These are phyloP conservation scores for Suillus fuscotomentosus DNA, from an alignment of 768 basidiomycete species.

Conservation along the genomic window DNA sequence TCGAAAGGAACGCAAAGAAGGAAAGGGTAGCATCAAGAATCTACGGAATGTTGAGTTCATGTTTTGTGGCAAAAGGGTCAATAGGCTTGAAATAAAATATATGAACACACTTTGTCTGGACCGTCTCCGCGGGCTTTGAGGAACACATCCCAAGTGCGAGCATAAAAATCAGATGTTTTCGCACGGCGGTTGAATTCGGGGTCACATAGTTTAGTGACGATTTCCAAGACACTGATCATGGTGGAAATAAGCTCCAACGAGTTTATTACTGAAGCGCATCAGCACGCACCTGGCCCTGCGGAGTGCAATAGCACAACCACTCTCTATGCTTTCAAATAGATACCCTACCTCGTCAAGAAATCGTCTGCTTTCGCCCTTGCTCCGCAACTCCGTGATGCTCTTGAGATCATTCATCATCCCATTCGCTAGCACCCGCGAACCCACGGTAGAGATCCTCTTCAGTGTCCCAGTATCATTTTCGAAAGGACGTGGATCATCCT, in stretches of 20 bases:
- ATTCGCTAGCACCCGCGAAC: slow-evolving; percentile 43
- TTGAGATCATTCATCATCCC: slow-evolving; percentile 74
- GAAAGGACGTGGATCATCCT: slow-evolving; percentile 58
- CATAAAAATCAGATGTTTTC: slow-evolving; percentile 71
- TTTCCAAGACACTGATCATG: slow-evolving; percentile 65
- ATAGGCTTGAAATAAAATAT: background rate
- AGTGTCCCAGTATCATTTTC: slow-evolving; percentile 14
- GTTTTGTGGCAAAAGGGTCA: background rate
- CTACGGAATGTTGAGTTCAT: slow-evolving; percentile 30
- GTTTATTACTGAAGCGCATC: background rate
- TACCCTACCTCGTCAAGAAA: slow-evolving; percentile 87
- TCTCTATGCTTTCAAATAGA: slow-evolving; percentile 75
- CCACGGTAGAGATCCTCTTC: slow-evolving; percentile 19
- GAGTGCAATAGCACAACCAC: slow-evolving; percentile 49
- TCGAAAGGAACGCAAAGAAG: slow-evolving; percentile 61
- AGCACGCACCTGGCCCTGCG: slow-evolving; percentile 62
- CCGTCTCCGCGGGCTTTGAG: slow-evolving; percentile 55
- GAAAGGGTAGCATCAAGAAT: slow-evolving; percentile 62
- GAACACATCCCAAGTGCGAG: slow-evolving; percentile 68
- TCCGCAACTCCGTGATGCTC: slow-evolving; percentile 78
- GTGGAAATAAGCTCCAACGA: background rate
- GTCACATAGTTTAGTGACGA: slow-evolving; percentile 72
- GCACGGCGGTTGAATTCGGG: slow-evolving; percentile 76
- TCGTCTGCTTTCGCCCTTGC: slow-evolving; percentile 75
- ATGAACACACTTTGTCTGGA: slow-evolving; percentile 54